A percentile compares a stretch with the other conserved stretches of the same genome.
phyloP scores from a whole-genome alignment of 208 protist genomes.

The Leishmania turanica region DNA sequence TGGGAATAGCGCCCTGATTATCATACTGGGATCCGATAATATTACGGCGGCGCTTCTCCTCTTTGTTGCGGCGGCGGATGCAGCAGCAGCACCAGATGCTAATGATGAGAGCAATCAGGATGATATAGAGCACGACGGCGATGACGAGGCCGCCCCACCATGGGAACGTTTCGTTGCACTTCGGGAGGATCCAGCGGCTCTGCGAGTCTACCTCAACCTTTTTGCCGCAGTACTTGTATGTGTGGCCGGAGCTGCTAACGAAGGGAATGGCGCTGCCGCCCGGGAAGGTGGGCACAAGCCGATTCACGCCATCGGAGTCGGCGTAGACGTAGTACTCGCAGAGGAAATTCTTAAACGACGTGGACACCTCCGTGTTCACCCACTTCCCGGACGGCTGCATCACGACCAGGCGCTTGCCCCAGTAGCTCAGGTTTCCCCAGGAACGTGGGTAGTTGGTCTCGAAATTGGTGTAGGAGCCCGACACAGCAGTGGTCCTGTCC shows the following conservation, averaged over 20 bases:
- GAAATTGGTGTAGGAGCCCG: constrained; percentile 36
- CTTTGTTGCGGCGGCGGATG: constrained; percentile 22
- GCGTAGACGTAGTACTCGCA: constrained; percentile 64
- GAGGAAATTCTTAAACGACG: constrained; percentile 39
- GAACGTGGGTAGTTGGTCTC: constrained; percentile 30
- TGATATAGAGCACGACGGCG: constrained; percentile 32
- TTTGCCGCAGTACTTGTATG: constrained; percentile 42
- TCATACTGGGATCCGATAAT: constrained; percentile 22
- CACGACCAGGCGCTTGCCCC: constrained; percentile 37
- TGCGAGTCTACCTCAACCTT: constrained; percentile 26
- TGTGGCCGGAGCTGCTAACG: constrained; percentile 10
- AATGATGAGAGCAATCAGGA: constrained; percentile 54
- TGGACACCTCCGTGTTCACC: constrained; percentile 44
- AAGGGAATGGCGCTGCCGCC: constrained; percentile 38
- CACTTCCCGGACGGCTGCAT: constrained; percentile 46
- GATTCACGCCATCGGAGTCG: constrained; percentile 36
- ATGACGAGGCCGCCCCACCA: constrained; percentile 68
- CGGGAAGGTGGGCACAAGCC: constrained; percentile 47
- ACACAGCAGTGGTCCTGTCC: constrained; percentile 6
- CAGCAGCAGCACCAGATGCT: constrained; percentile 53
- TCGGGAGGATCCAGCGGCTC: constrained; percentile 31
- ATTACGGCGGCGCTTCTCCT: constrained; percentile 31
- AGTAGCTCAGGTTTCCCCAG: constrained; percentile 49
- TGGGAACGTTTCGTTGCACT: constrained; percentile 38
- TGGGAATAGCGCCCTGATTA: constrained; percentile 42